These are phyloP conservation scores for Aureobasidium uvarum DNA, from an alignment of 2,329 filamentous ascomycete genomes.

Conservation along the genomic window DNA sequence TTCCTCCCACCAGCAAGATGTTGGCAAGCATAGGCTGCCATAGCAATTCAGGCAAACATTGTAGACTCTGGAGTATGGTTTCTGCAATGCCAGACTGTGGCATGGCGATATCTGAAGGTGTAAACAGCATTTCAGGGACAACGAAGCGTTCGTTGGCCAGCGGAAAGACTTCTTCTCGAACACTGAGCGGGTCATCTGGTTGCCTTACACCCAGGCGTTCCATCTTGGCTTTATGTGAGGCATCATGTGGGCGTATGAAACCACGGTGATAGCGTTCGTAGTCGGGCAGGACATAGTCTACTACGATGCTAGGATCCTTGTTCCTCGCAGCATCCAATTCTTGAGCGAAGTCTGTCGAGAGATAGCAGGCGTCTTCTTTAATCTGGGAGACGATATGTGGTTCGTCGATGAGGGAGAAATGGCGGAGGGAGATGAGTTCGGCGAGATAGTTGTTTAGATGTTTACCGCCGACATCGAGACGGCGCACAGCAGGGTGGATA, in stretches of 20 bases:
- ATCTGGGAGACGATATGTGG: slow-evolving; percentile 92
- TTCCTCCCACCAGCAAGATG: slow-evolving; percentile 85
- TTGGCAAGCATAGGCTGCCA: slow-evolving; percentile 85
- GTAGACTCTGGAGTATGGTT: slow-evolving; percentile 76
- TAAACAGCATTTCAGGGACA: slow-evolving; percentile 87
- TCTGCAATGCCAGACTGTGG: slow-evolving; percentile 78
- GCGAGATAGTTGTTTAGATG: slow-evolving; percentile 91
- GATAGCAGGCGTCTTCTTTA: slow-evolving; percentile 85
- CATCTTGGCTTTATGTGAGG: slow-evolving; percentile 57
- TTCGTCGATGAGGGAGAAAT: slow-evolving; percentile 95
- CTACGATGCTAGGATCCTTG: slow-evolving; percentile 59
- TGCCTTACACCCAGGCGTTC: slow-evolving; percentile 46
- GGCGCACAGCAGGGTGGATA: slow-evolving; percentile 74
- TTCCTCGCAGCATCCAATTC: slow-evolving; percentile 79
- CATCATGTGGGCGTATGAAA: slow-evolving; percentile 73
- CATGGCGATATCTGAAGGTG: slow-evolving; percentile 79
- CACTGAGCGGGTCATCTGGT: slow-evolving; percentile 34
- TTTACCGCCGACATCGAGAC: slow-evolving; percentile 90
- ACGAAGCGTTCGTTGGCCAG: slow-evolving; percentile 89
- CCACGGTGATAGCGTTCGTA: slow-evolving; percentile 64
- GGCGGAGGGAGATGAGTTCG: slow-evolving; percentile 80
- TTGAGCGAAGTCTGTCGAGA: slow-evolving; percentile 69
- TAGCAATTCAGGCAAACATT: slow-evolving; percentile 70
- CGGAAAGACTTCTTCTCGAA: slow-evolving; percentile 74
- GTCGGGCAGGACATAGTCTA: slow-evolving; percentile 92